A percentile compares a stretch with the other conserved stretches of the same genome.
phyloP scores from a whole-genome alignment of 768 basidiomycete genomes.

The Panaeolus papilionaceus region DNA sequence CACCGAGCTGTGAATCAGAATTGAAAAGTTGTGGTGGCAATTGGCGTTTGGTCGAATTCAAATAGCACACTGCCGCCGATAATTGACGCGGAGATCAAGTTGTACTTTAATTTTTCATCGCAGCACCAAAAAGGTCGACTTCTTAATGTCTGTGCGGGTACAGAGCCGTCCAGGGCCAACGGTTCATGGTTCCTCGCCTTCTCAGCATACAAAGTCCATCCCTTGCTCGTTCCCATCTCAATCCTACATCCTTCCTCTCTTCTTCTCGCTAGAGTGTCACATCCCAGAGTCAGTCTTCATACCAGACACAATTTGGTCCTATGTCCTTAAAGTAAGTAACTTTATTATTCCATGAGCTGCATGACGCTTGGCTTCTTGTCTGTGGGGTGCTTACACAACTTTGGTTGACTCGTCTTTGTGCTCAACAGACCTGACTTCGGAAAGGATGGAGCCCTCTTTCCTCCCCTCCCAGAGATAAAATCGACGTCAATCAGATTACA shows the following conservation, averaged over 20 bases:
- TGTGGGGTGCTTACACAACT: neutral
- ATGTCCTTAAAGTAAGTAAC: conserved; percentile 5
- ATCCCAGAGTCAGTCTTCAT: neutral
- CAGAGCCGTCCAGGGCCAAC: conserved; percentile 23
- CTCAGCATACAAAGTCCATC: conserved; percentile 18
- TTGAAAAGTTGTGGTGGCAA: neutral
- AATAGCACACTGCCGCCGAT: conserved; percentile 22
- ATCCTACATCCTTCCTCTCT: conserved; percentile 5
- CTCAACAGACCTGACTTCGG: conserved; percentile 50
- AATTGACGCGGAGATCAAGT: conserved; percentile 35
- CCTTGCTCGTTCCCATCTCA: neutral
- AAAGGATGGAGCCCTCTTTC: conserved; percentile 49
- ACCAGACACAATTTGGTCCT: neutral
- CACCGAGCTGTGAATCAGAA: neutral
- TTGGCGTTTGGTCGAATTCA: neutral
- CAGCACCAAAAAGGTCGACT: conserved; percentile 1
- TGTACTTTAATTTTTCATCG: conserved; percentile 27
- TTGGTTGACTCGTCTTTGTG: neutral
- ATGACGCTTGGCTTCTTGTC: neutral
- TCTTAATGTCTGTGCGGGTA: conserved; percentile 20
- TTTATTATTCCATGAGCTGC: neutral
- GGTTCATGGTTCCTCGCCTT: conserved; percentile 22
- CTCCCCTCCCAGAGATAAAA: conserved; percentile 64
- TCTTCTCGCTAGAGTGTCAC: neutral
- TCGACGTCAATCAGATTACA: conserved; percentile 51